Conservation (phyloP, 176 grass and related monocot genomes). For the Carex cristatella region DNA sequence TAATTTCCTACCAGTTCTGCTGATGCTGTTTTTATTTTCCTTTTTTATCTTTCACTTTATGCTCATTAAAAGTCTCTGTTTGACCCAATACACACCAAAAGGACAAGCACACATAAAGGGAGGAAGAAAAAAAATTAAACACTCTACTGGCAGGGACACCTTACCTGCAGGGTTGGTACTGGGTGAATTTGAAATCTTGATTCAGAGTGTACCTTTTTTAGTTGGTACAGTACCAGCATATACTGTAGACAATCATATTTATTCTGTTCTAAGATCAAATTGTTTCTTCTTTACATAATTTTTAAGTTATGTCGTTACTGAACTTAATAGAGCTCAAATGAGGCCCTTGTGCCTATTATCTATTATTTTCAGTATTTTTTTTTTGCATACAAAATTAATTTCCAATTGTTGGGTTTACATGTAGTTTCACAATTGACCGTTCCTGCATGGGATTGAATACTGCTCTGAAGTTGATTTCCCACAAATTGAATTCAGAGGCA, state of each 20-base stretch:
- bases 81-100: not conserved
- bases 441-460: constrained; percentile 46
- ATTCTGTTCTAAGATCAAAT: not conserved
- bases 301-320: not conserved
- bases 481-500: not conserved
- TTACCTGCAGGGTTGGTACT: not conserved
- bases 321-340: not conserved
- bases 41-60: not conserved
- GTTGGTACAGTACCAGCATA: not conserved
- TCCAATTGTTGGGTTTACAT: not conserved
- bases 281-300: not conserved
- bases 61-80: not conserved
- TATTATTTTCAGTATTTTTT: not conserved
- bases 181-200: not conserved
- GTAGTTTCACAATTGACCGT: constrained; percentile 43
- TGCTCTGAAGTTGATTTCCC: constrained; percentile 37
- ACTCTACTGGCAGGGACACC: not conserved
- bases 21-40: not conserved
- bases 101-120: not conserved
- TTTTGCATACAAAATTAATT: not conserved
- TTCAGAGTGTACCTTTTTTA: not conserved
- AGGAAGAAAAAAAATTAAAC: not conserved
- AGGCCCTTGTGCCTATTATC: not conserved
- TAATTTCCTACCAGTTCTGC: not conserved
- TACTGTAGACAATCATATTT: not conserved